Percentiles rank a stretch among this genome's conserved stretches.
These are phyloP conservation scores for Euphorbia schlechtendalii DNA, from an alignment of 441 rosid genomes.

Conservation along the genomic window DNA sequence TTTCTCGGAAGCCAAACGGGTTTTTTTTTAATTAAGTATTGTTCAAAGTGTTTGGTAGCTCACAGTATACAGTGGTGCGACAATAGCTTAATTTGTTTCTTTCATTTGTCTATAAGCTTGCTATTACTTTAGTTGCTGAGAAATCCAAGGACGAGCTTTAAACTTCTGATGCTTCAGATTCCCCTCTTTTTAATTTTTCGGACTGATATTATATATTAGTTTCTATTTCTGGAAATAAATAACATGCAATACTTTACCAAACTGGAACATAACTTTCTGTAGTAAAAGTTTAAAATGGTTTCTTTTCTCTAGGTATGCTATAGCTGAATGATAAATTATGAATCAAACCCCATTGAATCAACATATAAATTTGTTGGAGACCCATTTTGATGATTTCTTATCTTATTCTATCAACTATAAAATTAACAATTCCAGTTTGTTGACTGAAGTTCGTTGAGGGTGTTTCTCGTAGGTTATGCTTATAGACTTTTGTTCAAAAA, in stretches of 20 bases:
- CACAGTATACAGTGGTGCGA: conserved; percentile 15
- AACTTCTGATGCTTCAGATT: not conserved
- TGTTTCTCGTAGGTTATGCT: too few species aligned
- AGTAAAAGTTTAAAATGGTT: not conserved
- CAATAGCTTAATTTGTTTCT: conserved; percentile 14
- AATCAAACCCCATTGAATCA: not conserved
- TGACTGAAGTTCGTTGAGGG: not conserved
- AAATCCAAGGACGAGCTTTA: conserved; percentile 22
- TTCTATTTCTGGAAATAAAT: conserved; percentile 1
- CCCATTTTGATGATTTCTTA: not conserved
- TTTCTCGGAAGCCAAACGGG: conserved; percentile 20
- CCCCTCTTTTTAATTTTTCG: not conserved
- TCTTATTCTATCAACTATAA: not conserved
- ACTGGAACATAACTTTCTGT: not conserved
- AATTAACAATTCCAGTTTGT: not conserved
- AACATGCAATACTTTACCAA: not conserved
- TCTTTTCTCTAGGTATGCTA: not conserved
- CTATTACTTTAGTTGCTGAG: conserved; percentile 21
- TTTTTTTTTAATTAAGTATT: conserved; percentile 12
- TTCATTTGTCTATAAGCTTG: conserved; percentile 15
- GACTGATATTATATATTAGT: not conserved
- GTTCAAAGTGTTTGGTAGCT: conserved; percentile 17
- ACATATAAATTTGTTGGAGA: not conserved
- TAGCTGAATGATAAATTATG: not conserved
- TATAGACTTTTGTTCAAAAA: too few species aligned